phyloP scores from a whole-genome alignment of 2,329 filamentous ascomycete genomes.

The Aureobasidium sp. region DNA sequence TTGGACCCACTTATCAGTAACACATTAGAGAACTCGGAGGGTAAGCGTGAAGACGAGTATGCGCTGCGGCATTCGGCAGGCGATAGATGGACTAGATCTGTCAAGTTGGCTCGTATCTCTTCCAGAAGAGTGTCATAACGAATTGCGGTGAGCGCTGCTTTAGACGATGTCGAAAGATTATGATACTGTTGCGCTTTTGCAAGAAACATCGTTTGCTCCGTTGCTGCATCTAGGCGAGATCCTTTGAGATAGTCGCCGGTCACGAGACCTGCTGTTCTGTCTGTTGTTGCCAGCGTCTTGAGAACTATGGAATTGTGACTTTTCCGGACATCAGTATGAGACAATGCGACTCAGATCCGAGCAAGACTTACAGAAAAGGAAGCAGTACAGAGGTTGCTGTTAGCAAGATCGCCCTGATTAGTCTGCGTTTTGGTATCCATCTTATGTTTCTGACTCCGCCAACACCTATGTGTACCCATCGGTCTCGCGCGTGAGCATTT shows the following conservation, averaged over 20 bases:
- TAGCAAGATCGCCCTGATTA: not conserved
- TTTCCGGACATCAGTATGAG: not conserved
- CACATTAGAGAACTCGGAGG: not conserved
- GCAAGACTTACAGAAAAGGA: not conserved
- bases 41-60: not conserved
- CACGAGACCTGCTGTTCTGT: not conserved
- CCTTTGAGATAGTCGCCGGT: not conserved
- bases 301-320: not conserved
- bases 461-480: conserved; percentile 3
- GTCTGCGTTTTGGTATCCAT: not conserved
- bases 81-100: not conserved
- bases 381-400: not conserved
- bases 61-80: not conserved
- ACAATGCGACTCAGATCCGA: not conserved
- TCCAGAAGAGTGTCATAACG: not conserved
- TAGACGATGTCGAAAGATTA: not conserved
- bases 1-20: not conserved
- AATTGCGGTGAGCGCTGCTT: not conserved
- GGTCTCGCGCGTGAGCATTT: not conserved
- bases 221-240: not conserved
- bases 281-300: conserved; percentile 1
- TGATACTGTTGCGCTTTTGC: not conserved
- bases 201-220: not conserved
- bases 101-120: not conserved
- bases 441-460: not conserved